phyloP scores from a whole-genome alignment of 306 rosid species.

The Prunus mira region DNA sequence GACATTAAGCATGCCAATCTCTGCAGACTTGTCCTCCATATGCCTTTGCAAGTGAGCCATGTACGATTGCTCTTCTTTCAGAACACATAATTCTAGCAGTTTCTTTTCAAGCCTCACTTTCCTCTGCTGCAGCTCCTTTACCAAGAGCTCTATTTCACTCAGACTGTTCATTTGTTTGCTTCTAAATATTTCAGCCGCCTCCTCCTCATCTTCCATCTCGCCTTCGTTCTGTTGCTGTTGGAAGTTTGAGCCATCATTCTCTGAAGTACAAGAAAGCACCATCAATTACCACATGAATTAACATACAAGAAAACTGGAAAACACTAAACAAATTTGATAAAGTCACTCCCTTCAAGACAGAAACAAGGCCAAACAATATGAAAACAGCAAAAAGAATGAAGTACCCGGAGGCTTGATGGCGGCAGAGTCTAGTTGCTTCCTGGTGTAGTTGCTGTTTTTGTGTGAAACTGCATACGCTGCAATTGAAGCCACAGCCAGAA shows the following conservation, averaged over 20 bases:
- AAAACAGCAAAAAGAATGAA: neutral
- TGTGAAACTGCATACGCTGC: constrained; percentile 33
- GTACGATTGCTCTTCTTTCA: constrained; percentile 33
- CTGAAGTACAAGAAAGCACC: constrained; percentile 17
- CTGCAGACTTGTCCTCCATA: constrained; percentile 21
- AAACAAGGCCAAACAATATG: neutral
- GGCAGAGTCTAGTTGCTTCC: neutral
- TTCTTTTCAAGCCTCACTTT: constrained; percentile 33
- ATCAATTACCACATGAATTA: constrained; percentile 3
- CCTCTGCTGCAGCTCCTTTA: constrained; percentile 31
- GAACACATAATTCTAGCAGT: constrained; percentile 26
- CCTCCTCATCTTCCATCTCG: constrained; percentile 23
- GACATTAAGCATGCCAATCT: constrained; percentile 29
- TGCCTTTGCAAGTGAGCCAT: constrained; percentile 22
- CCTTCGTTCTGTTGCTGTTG: constrained; percentile 17
- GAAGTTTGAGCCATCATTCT: constrained; percentile 22
- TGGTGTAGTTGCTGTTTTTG: constrained; percentile 13
- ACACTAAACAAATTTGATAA: neutral
- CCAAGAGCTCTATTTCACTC: constrained; percentile 21
- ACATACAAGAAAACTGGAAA: neutral
- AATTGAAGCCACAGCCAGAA: constrained; percentile 39
- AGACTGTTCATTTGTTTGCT: constrained; percentile 7
- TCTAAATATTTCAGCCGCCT: neutral
- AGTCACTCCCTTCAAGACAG: neutral
- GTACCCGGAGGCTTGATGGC: constrained; percentile 22